These are phyloP conservation scores for Corymbia maculata DNA, from an alignment of 345 rosid species.

Conservation along the genomic window DNA sequence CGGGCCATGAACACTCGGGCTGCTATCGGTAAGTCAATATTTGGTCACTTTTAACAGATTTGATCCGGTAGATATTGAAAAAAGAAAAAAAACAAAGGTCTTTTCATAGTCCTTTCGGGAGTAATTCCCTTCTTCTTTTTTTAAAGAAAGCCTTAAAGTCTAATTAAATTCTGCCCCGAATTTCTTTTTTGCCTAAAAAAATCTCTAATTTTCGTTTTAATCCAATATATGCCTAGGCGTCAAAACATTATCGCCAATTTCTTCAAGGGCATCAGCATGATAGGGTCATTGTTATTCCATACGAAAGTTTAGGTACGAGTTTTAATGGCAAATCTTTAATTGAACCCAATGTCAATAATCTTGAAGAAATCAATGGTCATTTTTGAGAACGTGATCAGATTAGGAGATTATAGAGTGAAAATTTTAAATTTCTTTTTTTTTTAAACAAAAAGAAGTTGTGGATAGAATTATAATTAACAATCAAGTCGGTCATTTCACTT, in stretches of 20 bases:
- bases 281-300: not conserved
- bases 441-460: not conserved
- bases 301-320: rapidly evolving
- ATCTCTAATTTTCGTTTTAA: not conserved
- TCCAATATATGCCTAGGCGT: rapidly evolving
- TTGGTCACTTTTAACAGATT: not conserved
- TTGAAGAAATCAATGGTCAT: not conserved
- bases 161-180: not conserved
- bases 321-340: not conserved
- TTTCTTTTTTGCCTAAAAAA: not conserved
- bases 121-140: too few relatives aligned
- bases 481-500: not conserved
- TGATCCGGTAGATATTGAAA: too few relatives aligned
- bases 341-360: not conserved
- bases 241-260: not conserved
- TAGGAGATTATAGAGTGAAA: not conserved
- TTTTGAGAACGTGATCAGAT: rapidly evolving
- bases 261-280: not conserved
- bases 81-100: not conserved
- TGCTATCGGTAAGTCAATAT: not conserved
- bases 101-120: not conserved
- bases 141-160: too few relatives aligned
- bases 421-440: too few relatives aligned
- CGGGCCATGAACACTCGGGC: not conserved
- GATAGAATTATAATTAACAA: not conserved